Evolutionary conservation across 225 moss, liverwort and hornwort genomes (phyloP).

Genomic region (Ulota crispa): DNA sequence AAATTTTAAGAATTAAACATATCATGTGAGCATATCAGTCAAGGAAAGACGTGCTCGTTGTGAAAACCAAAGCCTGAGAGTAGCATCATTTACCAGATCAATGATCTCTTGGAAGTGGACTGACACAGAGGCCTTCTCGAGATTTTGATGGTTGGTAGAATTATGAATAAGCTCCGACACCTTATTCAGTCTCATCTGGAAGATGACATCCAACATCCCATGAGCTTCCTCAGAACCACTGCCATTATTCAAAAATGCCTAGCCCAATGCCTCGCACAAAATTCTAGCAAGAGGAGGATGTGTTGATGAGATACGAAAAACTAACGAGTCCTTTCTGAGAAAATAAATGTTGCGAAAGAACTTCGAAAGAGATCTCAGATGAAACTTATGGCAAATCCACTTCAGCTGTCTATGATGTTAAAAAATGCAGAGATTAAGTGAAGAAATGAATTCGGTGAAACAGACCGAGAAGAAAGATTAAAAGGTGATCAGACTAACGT

Average conservation of each 20-base stretch:
- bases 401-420: background rate
- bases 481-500: background rate
- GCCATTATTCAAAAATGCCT: background rate
- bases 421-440: background rate
- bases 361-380: background rate
- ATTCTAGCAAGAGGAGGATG: constrained; percentile 1
- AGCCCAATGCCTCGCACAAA: background rate
- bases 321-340: background rate
- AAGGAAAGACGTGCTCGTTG: background rate
- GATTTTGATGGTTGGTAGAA: constrained; percentile 91
- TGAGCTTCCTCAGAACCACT: background rate
- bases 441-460: background rate
- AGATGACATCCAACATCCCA: background rate
- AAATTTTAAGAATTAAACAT: background rate
- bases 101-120: constrained; percentile 97
- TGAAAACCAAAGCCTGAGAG: constrained; percentile 9
- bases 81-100: constrained; percentile 63
- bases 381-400: background rate
- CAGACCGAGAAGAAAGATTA: background rate
- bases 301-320: background rate
- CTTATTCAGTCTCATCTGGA: constrained; percentile 96
- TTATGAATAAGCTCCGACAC: constrained; percentile 99
- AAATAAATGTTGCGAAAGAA: background rate
- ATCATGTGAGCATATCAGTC: background rate
- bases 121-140: constrained; percentile 92